These are phyloP conservation scores for Grammothele lineata DNA, from an alignment of 768 basidiomycete species.

Conservation along the genomic window DNA sequence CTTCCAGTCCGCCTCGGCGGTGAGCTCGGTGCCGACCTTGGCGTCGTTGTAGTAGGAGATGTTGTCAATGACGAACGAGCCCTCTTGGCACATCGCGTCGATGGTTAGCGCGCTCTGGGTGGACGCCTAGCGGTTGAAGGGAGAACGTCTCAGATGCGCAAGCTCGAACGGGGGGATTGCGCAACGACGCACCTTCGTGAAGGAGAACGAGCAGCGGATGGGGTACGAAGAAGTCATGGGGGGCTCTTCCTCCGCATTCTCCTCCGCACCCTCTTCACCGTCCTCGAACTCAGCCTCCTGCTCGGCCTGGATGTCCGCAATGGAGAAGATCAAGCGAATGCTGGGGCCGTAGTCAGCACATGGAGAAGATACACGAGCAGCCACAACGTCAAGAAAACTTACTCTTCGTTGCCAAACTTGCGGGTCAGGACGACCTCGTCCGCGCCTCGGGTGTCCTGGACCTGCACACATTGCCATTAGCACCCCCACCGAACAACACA, in stretches of 20 bases:
- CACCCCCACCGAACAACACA: conserved; percentile 13
- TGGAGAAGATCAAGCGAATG: conserved; percentile 88
- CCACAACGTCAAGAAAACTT: conserved; percentile 35
- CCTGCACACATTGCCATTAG: conserved; percentile 33
- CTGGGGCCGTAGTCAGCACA: conserved; percentile 34
- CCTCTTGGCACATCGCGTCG: conserved; percentile 77
- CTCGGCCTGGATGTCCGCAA: conserved; percentile 71
- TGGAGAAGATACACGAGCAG: neutral
- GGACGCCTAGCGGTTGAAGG: conserved; percentile 34
- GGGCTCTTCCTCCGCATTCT: conserved; percentile 29
- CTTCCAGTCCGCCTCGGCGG: conserved; percentile 91
- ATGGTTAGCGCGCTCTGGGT: conserved; percentile 68
- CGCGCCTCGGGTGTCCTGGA: conserved; percentile 64
- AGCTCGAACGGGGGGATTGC: too few species aligned
- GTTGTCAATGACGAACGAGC: conserved; percentile 82
- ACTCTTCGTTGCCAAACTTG: conserved; percentile 90
- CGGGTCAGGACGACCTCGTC: conserved; percentile 84
- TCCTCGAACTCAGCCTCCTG: conserved; percentile 35
- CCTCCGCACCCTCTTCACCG: conserved; percentile 37
- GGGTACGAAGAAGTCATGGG: conserved; percentile 48
- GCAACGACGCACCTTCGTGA: conserved; percentile 69
- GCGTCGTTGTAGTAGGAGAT: conserved; percentile 79
- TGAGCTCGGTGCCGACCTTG: conserved; percentile 68
- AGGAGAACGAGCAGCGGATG: conserved; percentile 73
- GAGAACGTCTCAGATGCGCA: too few species aligned